phyloP scores from a whole-genome alignment of 2,329 filamentous ascomycete species.

The Pseudocercospora eumusae region DNA sequence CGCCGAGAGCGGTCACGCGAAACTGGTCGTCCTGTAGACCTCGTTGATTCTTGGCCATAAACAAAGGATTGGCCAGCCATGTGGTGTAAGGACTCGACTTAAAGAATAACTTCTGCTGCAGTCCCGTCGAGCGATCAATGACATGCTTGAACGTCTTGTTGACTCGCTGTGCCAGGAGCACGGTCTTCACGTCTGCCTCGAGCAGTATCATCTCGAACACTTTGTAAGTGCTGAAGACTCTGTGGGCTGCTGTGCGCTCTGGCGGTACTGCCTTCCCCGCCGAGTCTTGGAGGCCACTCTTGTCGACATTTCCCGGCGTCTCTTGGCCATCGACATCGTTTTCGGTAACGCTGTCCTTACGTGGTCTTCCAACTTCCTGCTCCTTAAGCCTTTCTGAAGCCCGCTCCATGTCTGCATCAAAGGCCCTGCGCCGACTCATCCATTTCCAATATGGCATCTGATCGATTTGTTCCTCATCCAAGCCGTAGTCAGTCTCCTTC shows the following conservation, averaged over 20 bases:
- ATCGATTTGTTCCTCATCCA: neutral
- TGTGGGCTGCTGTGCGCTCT: neutral
- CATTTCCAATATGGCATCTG: neutral
- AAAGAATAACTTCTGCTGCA: constrained; percentile 18
- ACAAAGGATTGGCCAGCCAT: neutral
- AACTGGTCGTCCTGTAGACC: too few relatives aligned
- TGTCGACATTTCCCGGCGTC: neutral
- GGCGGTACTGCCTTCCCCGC: neutral
- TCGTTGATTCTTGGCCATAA: too few relatives aligned
- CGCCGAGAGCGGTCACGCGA: too few relatives aligned
- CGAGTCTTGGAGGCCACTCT: neutral
- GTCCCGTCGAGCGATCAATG: constrained; percentile 14
- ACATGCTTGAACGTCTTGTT: constrained; percentile 20
- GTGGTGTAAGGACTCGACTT: neutral
- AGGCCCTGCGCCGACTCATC: neutral
- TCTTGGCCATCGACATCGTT: neutral
- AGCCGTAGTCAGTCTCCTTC: neutral
- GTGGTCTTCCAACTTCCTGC: neutral
- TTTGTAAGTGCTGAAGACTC: constrained; percentile 20
- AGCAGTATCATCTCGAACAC: constrained; percentile 21
- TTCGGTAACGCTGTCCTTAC: neutral
- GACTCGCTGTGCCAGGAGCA: constrained; percentile 13
- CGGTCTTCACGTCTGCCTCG: neutral
- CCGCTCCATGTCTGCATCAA: neutral
- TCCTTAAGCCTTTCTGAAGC: neutral